Conservation (phyloP, 768 basidiomycete species). For the Neoboletus magnificus region DNA sequence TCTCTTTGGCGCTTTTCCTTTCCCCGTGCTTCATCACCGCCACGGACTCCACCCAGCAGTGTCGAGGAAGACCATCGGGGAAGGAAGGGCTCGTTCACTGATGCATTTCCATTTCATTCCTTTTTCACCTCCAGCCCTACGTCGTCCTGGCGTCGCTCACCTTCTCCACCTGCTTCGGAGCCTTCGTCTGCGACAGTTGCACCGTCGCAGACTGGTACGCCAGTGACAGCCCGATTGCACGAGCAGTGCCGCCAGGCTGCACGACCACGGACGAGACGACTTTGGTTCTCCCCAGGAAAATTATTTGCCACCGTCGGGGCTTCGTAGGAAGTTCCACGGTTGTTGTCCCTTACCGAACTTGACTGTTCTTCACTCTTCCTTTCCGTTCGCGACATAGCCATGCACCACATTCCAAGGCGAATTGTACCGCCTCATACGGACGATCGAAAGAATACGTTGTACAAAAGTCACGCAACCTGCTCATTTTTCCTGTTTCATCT, state of each 20-base stretch:
- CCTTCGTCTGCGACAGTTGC: constrained; percentile 30
- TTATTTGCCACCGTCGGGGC: constrained; percentile 45
- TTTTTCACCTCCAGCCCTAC: constrained; percentile 32
- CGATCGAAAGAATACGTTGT: constrained; percentile 22
- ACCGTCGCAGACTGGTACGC: constrained; percentile 16
- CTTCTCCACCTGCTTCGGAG: constrained; percentile 41
- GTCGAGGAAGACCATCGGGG: constrained; percentile 26
- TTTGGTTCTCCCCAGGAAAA: constrained; percentile 56
- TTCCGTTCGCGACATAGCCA: constrained; percentile 2
- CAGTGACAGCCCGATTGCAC: constrained; percentile 26
- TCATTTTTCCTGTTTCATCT: constrained; percentile 7
- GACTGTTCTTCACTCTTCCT: background rate
- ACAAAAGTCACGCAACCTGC: constrained; percentile 16
- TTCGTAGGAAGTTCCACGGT: constrained; percentile 21
- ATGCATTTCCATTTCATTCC: constrained; percentile 48
- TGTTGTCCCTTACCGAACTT: constrained; percentile 8
- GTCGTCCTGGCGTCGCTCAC: constrained; percentile 33
- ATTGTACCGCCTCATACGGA: constrained; percentile 12
- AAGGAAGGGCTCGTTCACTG: constrained; percentile 31
- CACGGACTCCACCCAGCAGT: constrained; percentile 22
- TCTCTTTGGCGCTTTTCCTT: constrained; percentile 36
- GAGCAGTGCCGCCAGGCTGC: constrained; percentile 33
- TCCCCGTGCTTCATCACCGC: constrained; percentile 29
- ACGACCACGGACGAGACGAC: constrained; percentile 41
- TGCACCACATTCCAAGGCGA: background rate